Conservation (phyloP, 352 stramenopile species). For the Phytophthora parvispora region DNA sequence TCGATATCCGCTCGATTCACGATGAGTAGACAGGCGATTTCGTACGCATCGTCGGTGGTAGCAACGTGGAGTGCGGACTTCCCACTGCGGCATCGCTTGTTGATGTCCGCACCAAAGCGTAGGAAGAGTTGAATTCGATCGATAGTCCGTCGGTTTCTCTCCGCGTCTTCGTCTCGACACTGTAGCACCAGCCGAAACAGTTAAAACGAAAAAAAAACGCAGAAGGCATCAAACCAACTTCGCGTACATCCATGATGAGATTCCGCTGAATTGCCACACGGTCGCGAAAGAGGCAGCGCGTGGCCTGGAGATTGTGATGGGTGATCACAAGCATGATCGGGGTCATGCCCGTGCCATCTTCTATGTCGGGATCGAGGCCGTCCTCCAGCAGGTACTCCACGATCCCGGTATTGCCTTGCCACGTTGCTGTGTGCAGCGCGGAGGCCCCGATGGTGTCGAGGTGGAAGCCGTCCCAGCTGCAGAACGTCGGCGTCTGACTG, state of each 20-base stretch:
- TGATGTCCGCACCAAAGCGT: not conserved
- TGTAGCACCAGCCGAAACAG: not conserved
- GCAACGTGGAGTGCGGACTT: slow-evolving; percentile 16
- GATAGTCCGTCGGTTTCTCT: not conserved
- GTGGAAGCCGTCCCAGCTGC: slow-evolving; percentile 24
- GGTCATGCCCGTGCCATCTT: slow-evolving; percentile 20
- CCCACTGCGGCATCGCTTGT: slow-evolving; percentile 7
- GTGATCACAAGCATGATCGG: slow-evolving; percentile 24
- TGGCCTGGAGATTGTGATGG: slow-evolving; percentile 12
- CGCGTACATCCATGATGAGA: slow-evolving; percentile 21
- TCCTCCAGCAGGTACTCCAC: slow-evolving; percentile 17
- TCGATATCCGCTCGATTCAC: not conserved
- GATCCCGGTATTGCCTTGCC: slow-evolving; percentile 14
- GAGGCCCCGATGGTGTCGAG: slow-evolving; percentile 20
- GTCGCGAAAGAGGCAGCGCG: slow-evolving; percentile 22
- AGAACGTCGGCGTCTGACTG: not conserved
- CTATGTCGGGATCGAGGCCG: slow-evolving; percentile 12
- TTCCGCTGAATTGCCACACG: slow-evolving; percentile 23
- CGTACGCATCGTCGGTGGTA: slow-evolving; percentile 13
- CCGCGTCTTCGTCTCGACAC: slow-evolving; percentile 20
- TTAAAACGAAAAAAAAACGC: not conserved
- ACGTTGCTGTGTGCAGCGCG: slow-evolving; percentile 22
- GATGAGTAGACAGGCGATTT: not conserved
- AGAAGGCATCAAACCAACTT: not conserved
- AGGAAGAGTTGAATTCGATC: not conserved